Evolutionary conservation across 2,329 filamentous ascomycete genomes (phyloP).

Genomic region (Colletotrichum sp.): DNA sequence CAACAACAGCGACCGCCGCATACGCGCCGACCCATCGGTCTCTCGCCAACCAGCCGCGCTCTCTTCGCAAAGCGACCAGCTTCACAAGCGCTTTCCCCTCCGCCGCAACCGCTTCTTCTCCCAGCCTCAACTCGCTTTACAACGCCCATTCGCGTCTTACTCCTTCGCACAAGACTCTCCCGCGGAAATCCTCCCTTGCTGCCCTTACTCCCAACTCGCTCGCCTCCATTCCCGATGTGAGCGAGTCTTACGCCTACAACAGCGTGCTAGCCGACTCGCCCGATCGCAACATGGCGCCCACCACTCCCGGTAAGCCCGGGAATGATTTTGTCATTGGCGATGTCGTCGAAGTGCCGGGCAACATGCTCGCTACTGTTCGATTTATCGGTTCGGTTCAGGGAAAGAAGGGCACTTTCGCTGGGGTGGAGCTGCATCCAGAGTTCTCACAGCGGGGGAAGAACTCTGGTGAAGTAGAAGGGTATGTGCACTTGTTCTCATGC

Average conservation of each 20-base stretch:
- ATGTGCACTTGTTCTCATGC: slow-evolving; percentile 35
- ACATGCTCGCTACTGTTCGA: slow-evolving; percentile 88
- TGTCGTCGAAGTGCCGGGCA: slow-evolving; percentile 87
- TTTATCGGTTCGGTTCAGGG: slow-evolving; percentile 87
- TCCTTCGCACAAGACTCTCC: slow-evolving; percentile 45
- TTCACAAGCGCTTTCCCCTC: slow-evolving; percentile 36
- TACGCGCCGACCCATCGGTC: slow-evolving; percentile 21
- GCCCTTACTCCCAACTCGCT: slow-evolving; percentile 69
- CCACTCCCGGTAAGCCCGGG: slow-evolving; percentile 57
- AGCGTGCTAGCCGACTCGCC: slow-evolving; percentile 54
- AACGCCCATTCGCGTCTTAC: slow-evolving; percentile 52
- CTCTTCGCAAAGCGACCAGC: slow-evolving; percentile 47
- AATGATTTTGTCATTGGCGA: slow-evolving; percentile 76
- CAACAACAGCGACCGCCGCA: slow-evolving; percentile 20
- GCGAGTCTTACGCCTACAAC: slow-evolving; percentile 65
- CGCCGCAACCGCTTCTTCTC: slow-evolving; percentile 55
- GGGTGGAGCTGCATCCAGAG: slow-evolving; percentile 84
- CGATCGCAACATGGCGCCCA: slow-evolving; percentile 54
- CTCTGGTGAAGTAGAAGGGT: slow-evolving; percentile 95
- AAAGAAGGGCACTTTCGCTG: slow-evolving; percentile 90
- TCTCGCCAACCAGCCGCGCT: slow-evolving; percentile 29
- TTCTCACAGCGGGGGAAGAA: slow-evolving; percentile 91
- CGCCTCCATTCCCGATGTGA: slow-evolving; percentile 70
- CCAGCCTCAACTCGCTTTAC: slow-evolving; percentile 61
- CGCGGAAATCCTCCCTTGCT: slow-evolving; percentile 74